Evolutionary conservation across 2,329 filamentous ascomycete genomes (phyloP), one percentile per base, ranked within the genome.

Genomic region (Fusarium equiseti): DNA sequence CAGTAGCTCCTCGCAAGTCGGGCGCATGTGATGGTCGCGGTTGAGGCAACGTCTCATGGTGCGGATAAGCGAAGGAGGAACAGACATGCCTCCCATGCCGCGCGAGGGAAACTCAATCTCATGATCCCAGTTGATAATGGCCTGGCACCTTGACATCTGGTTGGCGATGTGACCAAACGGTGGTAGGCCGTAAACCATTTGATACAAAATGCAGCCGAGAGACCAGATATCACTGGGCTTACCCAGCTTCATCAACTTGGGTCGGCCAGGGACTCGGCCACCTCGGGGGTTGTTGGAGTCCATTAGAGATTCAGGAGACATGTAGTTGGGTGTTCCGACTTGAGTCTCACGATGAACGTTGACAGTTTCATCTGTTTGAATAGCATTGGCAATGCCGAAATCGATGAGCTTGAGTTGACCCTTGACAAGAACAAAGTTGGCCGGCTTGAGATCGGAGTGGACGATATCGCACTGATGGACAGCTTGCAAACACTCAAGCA

Each of bases 191-290:
- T 99, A 99, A 1, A 95, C 93, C 92, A 99, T 97, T 79, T 98
- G 95, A 82, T 97, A 99, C 16, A 99, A 85, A 66, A 99, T 98
- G 78, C 96, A 99, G 20, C 96, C 96, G 16, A 99, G 82, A 78
- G 92, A 95, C 96, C 96, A 99, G 20, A 99, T 91, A 79, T 99
- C 96, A 73, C 92, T 96, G 9, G 96, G 93, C 77, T 98, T 98
- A 64, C 96, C 97, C 9, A 99, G 86, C 79, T 97, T 97, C 90
- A 98, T 96, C 65, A 98, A 86, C 79, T 95, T 97, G 16, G 89
- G 86, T 24, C 82, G 78, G 7, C 80, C 81, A 3, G 78, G 78
- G 4, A 80, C 67, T 11, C 82, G 71, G 60, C 83, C 75, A 63
- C 84, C 89, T 59, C 83, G 81, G 20, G 85, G 79, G 57, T 90